Percentiles rank a stretch among this genome's conserved stretches.
phyloP scores from a whole-genome alignment of 768 basidiomycete genomes.

The Cytidiella melzeri region DNA sequence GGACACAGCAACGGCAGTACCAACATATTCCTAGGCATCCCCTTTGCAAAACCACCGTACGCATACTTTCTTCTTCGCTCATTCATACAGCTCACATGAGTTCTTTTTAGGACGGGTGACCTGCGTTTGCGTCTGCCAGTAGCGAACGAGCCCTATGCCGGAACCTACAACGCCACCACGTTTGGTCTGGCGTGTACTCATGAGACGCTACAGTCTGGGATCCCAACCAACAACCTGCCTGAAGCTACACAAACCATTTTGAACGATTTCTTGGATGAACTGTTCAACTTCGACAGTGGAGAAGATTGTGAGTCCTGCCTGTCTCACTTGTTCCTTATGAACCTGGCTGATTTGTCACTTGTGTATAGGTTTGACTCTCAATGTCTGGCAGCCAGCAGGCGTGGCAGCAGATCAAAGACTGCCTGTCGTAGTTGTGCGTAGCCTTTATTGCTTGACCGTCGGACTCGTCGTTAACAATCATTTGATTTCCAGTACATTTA shows the following conservation, averaged over 20 bases:
- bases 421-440: neutral
- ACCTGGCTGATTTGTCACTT: neutral
- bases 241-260: too few relatives aligned
- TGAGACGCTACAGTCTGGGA: slow-evolving; percentile 19
- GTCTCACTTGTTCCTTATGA: neutral
- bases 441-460: neutral
- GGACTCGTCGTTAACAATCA: neutral
- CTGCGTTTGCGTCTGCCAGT: slow-evolving; percentile 20
- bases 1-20: neutral
- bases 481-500: neutral
- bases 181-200: slow-evolving; percentile 40
- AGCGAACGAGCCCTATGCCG: slow-evolving; percentile 24
- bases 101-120: slow-evolving; percentile 9
- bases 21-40: slow-evolving; percentile 9
- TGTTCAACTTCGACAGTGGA: slow-evolving; percentile 1
- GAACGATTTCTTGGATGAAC: slow-evolving; percentile 15
- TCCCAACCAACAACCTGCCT: neutral
- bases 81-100: neutral
- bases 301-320: slow-evolving; percentile 12
- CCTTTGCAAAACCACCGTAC: slow-evolving; percentile 11
- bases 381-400: neutral
- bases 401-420: neutral
- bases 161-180: slow-evolving; percentile 28
- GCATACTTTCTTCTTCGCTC: neutral
- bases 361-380: neutral